These are phyloP conservation scores for Scolecobasidium constrictum DNA, from an alignment of 2,329 filamentous ascomycete genomes.

Conservation along the genomic window DNA sequence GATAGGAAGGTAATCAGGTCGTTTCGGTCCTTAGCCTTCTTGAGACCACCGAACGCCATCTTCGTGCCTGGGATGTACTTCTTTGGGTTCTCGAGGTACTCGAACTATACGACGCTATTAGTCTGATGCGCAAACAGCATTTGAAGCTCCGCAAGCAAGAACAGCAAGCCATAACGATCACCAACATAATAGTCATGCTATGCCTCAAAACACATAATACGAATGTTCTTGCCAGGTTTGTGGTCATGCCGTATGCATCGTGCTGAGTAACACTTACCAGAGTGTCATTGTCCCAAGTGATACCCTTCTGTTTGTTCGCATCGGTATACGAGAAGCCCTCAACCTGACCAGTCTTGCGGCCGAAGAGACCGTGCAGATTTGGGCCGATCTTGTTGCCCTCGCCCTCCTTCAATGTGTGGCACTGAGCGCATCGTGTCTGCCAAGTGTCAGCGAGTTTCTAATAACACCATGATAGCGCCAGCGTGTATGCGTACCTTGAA, in stretches of 20 bases:
- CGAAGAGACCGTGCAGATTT: slow-evolving; percentile 93
- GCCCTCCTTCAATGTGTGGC: slow-evolving; percentile 86
- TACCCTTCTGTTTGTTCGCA: slow-evolving; percentile 96
- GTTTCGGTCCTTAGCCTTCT: slow-evolving; percentile 99
- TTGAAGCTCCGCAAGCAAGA: too few species aligned
- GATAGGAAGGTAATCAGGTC: slow-evolving; percentile 86
- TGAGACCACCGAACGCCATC: slow-evolving; percentile 99
- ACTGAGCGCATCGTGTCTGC: slow-evolving; percentile 87
- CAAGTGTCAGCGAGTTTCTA: slow-evolving; percentile 16
- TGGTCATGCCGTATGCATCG: too few species aligned
- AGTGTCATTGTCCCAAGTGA: slow-evolving; percentile 76
- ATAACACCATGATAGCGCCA: slow-evolving; percentile 6
- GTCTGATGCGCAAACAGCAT: background rate
- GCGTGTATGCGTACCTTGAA: slow-evolving; percentile 58
- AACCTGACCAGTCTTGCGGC: slow-evolving; percentile 85
- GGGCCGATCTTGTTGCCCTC: slow-evolving; percentile 98
- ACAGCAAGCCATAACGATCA: too few species aligned
- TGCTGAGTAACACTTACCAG: slow-evolving; percentile 58
- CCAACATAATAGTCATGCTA: too few species aligned
- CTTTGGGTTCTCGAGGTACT: slow-evolving; percentile 99
- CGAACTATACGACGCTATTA: slow-evolving; percentile 63
- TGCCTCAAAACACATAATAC: too few species aligned
- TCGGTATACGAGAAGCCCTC: slow-evolving; percentile 96
- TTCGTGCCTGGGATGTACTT: slow-evolving; percentile 99
- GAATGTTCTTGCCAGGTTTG: background rate